Conservation (phyloP, 495 filamentous ascomycete species). For the Monascus purpureus region DNA sequence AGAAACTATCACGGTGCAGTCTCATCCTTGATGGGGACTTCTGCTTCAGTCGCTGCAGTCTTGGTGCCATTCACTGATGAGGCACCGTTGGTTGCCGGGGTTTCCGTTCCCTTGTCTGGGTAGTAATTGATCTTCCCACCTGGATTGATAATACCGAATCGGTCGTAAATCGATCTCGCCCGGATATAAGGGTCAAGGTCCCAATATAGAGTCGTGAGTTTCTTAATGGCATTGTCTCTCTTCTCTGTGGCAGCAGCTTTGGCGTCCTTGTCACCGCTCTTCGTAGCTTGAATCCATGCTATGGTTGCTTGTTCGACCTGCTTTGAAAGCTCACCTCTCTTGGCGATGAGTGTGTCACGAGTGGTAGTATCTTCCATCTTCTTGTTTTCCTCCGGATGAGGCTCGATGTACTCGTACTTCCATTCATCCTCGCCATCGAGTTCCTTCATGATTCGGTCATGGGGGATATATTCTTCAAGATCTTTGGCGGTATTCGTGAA, state of each 20-base stretch:
- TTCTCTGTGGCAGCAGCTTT: conserved; percentile 39
- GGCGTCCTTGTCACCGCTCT: conserved; percentile 31
- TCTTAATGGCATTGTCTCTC: conserved; percentile 43
- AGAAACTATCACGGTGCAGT: background rate
- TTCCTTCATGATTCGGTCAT: conserved; percentile 58
- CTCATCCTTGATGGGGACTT: background rate
- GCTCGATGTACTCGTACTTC: conserved; percentile 65
- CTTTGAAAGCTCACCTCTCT: conserved; percentile 46
- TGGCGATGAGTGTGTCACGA: conserved; percentile 43
- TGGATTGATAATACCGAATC: conserved; percentile 50
- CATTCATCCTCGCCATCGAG: conserved; percentile 73
- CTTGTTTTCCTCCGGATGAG: conserved; percentile 53
- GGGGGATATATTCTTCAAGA: conserved; percentile 60
- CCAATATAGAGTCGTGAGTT: conserved; percentile 72
- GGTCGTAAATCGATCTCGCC: conserved; percentile 60
- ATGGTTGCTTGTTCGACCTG: conserved; percentile 57
- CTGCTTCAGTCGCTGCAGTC: background rate
- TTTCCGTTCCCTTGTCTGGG: conserved; percentile 19
- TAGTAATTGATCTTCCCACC: conserved; percentile 61
- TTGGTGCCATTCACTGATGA: conserved; percentile 25
- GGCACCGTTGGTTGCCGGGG: conserved; percentile 8
- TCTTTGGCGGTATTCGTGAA: conserved; percentile 80
- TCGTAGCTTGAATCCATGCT: conserved; percentile 45
- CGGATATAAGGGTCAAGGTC: conserved; percentile 60
- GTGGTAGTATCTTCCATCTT: conserved; percentile 52